phyloP scores from a whole-genome alignment of 1,139 yeast species.

The Taphrina deformans region DNA sequence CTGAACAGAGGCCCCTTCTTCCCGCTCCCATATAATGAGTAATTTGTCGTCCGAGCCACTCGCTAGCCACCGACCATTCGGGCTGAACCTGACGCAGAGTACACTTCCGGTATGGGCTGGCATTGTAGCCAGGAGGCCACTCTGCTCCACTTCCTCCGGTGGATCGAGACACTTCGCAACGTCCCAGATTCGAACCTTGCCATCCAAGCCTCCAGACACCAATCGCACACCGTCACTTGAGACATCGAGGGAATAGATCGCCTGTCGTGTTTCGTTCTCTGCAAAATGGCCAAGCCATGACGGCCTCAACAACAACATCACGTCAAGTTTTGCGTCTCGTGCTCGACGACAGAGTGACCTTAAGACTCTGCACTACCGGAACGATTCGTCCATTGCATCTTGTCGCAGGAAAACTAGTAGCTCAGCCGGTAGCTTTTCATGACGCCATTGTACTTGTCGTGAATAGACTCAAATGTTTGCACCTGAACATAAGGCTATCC shows the following conservation, averaged over 20 bases:
- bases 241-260: slow-evolving; percentile 71
- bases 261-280: slow-evolving; percentile 20
- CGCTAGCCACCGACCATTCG: slow-evolving; percentile 85
- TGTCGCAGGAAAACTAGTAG: too few relatives aligned
- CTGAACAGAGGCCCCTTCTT: slow-evolving; percentile 52
- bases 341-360: not conserved
- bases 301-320: slow-evolving; percentile 23
- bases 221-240: slow-evolving; percentile 78
- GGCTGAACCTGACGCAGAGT: slow-evolving; percentile 86
- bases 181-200: slow-evolving; percentile 90
- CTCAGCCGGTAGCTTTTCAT: too few relatives aligned
- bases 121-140: slow-evolving; percentile 72
- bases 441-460: too few relatives aligned
- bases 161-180: slow-evolving; percentile 54
- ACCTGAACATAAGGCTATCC: too few relatives aligned
- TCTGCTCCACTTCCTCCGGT: slow-evolving; percentile 44
- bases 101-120: slow-evolving; percentile 88
- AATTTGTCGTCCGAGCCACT: slow-evolving; percentile 95
- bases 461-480: too few relatives aligned
- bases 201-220: slow-evolving; percentile 92
- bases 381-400: too few relatives aligned
- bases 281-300: slow-evolving; percentile 32
- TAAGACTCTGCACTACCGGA: not conserved
- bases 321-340: not conserved
- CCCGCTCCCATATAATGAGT: slow-evolving; percentile 88